Base-by-base conservation (phyloP, 768 basidiomycete species). In the Sporobolomyces roseus region DNA sequence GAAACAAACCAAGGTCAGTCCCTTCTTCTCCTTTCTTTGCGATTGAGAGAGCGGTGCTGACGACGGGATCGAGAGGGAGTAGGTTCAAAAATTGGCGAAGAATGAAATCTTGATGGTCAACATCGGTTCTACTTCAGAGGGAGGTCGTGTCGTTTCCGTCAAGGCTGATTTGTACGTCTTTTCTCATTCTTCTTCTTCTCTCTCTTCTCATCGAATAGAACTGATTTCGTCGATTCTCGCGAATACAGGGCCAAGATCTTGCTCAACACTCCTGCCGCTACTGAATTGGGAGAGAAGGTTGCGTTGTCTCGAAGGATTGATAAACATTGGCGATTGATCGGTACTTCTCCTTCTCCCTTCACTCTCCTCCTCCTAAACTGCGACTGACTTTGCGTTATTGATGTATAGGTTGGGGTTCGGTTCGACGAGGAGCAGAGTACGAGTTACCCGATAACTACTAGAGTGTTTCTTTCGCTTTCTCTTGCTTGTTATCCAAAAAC, bases 271-370 rank as follows among this genome's bases (percentile, higher is more conserved):
- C 96, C 96, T 0, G 92, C 92, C 13, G 97, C 96, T 78, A 94
- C 93, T 33, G 93, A 97, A 79, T 85, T 96, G 41, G 92, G 91
- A 17, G 96, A 99, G 81, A 98, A 98, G 83, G 94, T 99, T 41
- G 96, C 94, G 4, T 79, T 98, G 49, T 91, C 89, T 35, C 83
- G 94, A 66, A 84, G 94, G 73, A 96, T 98, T 73, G 94, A 97
- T 81, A 96, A 96, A 64, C 75, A 74, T 43, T 74, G 74, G 75
- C 69, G 74, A 9, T 55, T 74, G 30, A 70, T 74, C 43, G 75
- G 73, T 68, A 41, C 36, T 35, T 41, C 38, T 41, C 38, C 58
- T 25, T 23, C 23, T 49, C 51, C 38, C 10, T 23, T 14, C 45
- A 10, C 23, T 21, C 7, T n/a, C n/a, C n/a, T n/a, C n/a, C n/a